A percentile compares a stretch with the other conserved stretches of the same genome.
phyloP scores from a whole-genome alignment of 2,329 filamentous ascomycete genomes.

The Paraphaeosphaeria minitans region DNA sequence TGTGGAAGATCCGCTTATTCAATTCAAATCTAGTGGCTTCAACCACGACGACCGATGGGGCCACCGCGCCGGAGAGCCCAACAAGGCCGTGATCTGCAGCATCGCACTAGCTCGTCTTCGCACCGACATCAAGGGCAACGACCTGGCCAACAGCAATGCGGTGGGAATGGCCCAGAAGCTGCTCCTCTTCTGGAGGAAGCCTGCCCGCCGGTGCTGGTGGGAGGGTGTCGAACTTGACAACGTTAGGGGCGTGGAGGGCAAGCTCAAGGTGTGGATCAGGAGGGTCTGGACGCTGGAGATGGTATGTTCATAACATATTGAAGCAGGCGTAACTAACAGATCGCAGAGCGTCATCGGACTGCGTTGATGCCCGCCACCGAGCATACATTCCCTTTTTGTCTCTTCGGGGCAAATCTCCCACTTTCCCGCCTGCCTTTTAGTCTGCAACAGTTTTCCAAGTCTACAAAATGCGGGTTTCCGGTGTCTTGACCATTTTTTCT shows the following conservation, averaged over 20 bases:
- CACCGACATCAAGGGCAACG: constrained; percentile 84
- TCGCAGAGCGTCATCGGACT: constrained; percentile 80
- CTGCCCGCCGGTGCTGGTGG: constrained; percentile 97
- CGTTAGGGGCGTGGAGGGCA: constrained; percentile 88
- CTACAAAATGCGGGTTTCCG: constrained; percentile 18
- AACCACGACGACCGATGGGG: constrained; percentile 96
- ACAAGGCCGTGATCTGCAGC: constrained; percentile 98
- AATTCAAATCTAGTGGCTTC: constrained; percentile 72
- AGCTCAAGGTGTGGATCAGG: constrained; percentile 96
- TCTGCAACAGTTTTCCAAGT: background rate
- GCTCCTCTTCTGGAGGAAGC: constrained; percentile 96
- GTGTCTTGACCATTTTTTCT: background rate
- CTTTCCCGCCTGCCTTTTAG: background rate
- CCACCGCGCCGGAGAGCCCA: constrained; percentile 94
- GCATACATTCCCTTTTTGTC: background rate
- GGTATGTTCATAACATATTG: constrained; percentile 49
- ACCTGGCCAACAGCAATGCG: constrained; percentile 72
- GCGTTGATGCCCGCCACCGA: constrained; percentile 55
- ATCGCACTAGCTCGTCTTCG: constrained; percentile 89
- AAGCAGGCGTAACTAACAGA: constrained; percentile 18
- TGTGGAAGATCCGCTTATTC: background rate
- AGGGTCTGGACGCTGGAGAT: constrained; percentile 99
- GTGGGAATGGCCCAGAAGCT: constrained; percentile 99
- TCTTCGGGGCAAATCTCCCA: background rate
- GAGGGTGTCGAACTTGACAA: constrained; percentile 91